phyloP scores from a whole-genome alignment of 2,329 filamentous ascomycete species.

The Metarhizium robertsii region DNA sequence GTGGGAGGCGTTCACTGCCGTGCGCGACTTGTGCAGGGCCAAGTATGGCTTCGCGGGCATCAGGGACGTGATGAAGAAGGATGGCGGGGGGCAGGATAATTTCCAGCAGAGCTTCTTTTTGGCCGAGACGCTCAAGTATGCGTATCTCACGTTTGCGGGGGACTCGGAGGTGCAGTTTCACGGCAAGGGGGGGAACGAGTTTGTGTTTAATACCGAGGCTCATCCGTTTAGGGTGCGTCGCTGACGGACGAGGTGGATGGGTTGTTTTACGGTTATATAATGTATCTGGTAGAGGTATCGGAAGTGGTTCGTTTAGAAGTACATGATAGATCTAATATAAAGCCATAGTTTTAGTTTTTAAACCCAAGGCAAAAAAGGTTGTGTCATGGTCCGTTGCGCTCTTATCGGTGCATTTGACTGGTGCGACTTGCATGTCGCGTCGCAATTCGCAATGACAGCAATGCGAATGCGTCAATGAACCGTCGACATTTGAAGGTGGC shows the following conservation, averaged over 20 bases:
- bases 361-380: no score
- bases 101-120: constrained; percentile 84
- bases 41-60: constrained; percentile 60
- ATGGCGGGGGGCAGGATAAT: constrained; percentile 54
- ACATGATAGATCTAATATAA: no score
- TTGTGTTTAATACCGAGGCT: constrained; percentile 41
- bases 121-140: constrained; percentile 80
- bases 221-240: constrained; percentile 28
- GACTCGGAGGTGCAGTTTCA: constrained; percentile 48
- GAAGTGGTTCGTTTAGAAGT: no score
- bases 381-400: no score
- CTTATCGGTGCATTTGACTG: no score
- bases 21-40: constrained; percentile 53
- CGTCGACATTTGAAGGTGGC: no score
- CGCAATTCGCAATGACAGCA: no score
- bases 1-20: constrained; percentile 66
- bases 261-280: background rate
- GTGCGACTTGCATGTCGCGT: no score
- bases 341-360: no score
- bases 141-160: constrained; percentile 59
- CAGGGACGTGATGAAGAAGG: constrained; percentile 51
- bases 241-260: background rate
- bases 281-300: no score
- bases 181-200: constrained; percentile 33
- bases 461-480: no score